Evolutionary conservation across 2,329 filamentous ascomycete species (phyloP).

Genomic region (Pseudogymnoascus sp.): DNA sequence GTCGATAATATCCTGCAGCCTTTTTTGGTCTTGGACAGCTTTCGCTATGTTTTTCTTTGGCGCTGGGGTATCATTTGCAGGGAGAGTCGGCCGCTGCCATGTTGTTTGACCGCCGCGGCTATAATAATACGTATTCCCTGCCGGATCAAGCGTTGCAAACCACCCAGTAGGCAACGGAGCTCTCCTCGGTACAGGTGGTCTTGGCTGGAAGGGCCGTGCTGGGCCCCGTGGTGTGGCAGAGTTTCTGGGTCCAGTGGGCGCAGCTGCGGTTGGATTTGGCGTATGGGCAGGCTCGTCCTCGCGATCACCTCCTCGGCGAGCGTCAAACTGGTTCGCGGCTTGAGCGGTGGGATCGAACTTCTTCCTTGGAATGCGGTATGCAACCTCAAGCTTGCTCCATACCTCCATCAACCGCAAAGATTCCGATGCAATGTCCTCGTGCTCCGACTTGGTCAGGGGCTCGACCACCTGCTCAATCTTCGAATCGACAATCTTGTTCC

Average conservation of each 20-base stretch:
- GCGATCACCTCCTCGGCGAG: constrained; percentile 55
- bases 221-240: constrained; percentile 16
- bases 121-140: constrained; percentile 79
- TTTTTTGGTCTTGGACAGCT: constrained; percentile 44
- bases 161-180: constrained; percentile 70
- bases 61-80: constrained; percentile 47
- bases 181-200: constrained; percentile 49
- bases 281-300: constrained; percentile 35
- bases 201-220: constrained; percentile 41
- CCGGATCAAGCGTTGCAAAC: constrained; percentile 61
- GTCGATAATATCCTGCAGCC: constrained; percentile 71
- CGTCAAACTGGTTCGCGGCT: constrained; percentile 47
- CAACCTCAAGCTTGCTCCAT: constrained; percentile 85
- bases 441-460: constrained; percentile 55
- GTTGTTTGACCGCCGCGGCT: constrained; percentile 68
- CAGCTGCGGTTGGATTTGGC: constrained; percentile 15
- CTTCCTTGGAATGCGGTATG: constrained; percentile 86
- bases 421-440: constrained; percentile 66
- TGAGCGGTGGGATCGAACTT: constrained; percentile 66
- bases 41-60: constrained; percentile 47
- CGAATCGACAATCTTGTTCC: constrained; percentile 94
- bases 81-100: constrained; percentile 68
- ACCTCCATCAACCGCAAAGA: constrained; percentile 65
- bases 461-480: constrained; percentile 83
- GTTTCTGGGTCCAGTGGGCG: constrained; percentile 39